Base-by-base conservation (phyloP, 257 asterid genomes). In the Schizonepeta tenuifolia region DNA sequence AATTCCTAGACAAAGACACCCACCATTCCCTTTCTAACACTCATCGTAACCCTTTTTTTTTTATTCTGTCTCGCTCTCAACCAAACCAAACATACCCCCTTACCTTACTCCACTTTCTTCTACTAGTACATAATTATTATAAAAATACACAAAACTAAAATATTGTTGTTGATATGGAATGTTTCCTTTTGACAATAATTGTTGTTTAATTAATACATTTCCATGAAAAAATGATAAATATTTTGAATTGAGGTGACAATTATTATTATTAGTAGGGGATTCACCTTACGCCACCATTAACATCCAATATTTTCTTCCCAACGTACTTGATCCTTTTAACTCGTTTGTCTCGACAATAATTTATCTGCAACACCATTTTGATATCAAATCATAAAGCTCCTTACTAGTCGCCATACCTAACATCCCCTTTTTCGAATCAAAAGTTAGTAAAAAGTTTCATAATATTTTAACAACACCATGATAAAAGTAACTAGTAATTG, bases 31-130 rank as follows among this genome's bases (percentile, higher is more conserved):
- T 50, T 70, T 73, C 74, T 76, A 40, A 55, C 28, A 33, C 31
- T 43, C n/a, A n/a, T n/a, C n/a, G n/a, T n/a, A n/a, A 33, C 62
- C 75, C 36, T 47, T 50, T 50, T n/a, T 17, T 7, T 56, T 58
- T 69, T 60, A 36, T 77, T 40, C 63, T 33, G 31, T 57, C 64
- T 51, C 40, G 47, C 70, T 38, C 59, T 54, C 26, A 8, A 38
- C 8, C 46, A 14, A 22, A 71, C 41, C 69, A 7, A 61, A 31
- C 50, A 46, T 26, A 15, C 44, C 21, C 57, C 41, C 33, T 63
- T 18, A 72, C 60, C 50, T 38, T 20, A 76, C 71, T 40, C 75
- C 72, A 69, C 83, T 71, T 73, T 69, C 59, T 36, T 49, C 36
- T 35, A 70, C 55, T 66, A 57, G 63, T 55, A 62, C 12, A 43